Percentiles rank a stretch among this genome's conserved stretches.
Evolutionary conservation across 257 asterid genomes (phyloP).

Genomic region (Ajuga chamaepitys): DNA sequence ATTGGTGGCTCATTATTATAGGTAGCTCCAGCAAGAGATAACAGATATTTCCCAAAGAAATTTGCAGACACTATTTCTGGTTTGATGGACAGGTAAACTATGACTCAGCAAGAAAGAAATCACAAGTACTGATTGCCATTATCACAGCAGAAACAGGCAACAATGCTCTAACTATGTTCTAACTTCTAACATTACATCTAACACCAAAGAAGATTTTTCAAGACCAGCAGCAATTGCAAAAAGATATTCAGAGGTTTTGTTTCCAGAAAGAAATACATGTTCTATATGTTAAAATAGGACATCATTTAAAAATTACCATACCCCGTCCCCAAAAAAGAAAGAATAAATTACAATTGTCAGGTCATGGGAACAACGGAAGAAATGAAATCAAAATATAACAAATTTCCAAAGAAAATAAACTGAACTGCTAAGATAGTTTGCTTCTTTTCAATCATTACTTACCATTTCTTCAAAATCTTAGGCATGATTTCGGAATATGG

Average conservation of each 20-base stretch:
- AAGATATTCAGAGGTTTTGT: background rate
- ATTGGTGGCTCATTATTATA: background rate
- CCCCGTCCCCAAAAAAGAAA: no score
- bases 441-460: background rate
- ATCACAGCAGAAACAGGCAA: background rate
- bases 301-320: background rate
- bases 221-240: background rate
- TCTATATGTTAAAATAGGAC: background rate
- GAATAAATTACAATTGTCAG: no score
- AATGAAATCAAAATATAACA: no score
- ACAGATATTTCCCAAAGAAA: background rate
- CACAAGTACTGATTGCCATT: background rate
- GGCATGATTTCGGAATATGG: background rate
- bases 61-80: background rate
- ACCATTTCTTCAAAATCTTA: background rate
- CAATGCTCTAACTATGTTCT: no score
- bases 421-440: background rate
- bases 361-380: no score
- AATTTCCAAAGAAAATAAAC: no score
- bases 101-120: background rate
- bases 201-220: background rate
- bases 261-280: background rate
- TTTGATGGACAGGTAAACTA: background rate
- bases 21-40: background rate
- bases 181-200: background rate